Evolutionary conservation across 257 asterid species (phyloP).

Genomic region (Ilex aquifolium): DNA sequence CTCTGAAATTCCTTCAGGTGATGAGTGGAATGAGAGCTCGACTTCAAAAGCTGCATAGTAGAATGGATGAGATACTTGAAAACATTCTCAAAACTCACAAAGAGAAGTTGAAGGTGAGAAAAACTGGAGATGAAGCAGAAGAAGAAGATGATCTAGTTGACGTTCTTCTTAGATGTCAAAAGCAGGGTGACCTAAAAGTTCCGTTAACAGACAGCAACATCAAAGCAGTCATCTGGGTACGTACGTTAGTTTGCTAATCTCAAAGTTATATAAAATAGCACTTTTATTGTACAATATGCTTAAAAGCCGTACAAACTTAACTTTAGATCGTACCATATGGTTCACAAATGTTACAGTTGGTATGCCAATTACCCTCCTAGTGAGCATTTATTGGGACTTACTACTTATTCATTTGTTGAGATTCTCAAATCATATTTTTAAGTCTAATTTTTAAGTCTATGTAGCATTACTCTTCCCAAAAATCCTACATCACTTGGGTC

Average conservation of each 20-base stretch:
- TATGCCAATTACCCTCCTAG: too few species aligned
- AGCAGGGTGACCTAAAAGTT: conserved; percentile 16
- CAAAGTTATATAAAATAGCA: too few species aligned
- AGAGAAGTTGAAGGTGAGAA: background rate
- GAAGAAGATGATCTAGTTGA: conserved; percentile 27
- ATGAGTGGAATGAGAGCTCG: background rate
- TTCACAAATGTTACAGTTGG: too few species aligned
- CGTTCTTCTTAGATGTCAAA: conserved; percentile 29
- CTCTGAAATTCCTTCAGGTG: background rate
- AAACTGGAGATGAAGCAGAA: conserved; percentile 5
- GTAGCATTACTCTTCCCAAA: too few species aligned
- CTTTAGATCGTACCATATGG: too few species aligned
- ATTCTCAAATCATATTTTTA: too few species aligned
- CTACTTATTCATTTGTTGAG: too few species aligned
- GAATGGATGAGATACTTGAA: conserved; percentile 14
- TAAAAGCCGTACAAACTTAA: too few species aligned
- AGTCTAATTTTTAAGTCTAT: too few species aligned
- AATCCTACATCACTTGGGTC: too few species aligned
- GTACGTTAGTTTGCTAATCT: background rate
- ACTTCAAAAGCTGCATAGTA: conserved; percentile 8
- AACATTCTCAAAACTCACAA: conserved; percentile 13
- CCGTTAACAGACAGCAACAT: conserved; percentile 22
- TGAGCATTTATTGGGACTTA: too few species aligned
- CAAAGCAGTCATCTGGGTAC: conserved; percentile 24
- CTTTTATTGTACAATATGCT: too few species aligned